Percentiles rank a stretch among this genome's conserved stretches.
phyloP scores from a whole-genome alignment of 1,139 yeast genomes.

The Candida freyschussii region DNA sequence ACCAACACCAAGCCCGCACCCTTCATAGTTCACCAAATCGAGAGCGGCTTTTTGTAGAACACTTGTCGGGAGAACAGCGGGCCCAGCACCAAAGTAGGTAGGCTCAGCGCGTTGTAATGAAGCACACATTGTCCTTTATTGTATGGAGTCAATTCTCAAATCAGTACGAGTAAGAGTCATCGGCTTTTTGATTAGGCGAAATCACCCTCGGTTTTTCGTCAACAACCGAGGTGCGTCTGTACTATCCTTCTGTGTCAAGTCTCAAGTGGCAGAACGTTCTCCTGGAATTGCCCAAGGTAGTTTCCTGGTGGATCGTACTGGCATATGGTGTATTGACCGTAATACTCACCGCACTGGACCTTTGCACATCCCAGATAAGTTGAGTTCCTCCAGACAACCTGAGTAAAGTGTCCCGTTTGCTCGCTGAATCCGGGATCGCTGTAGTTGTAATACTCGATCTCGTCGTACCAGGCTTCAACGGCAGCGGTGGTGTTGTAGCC shows the following conservation, averaged over 20 bases:
- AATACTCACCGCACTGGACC: slow-evolving; percentile 42
- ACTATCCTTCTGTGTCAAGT: no score
- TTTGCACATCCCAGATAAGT: slow-evolving; percentile 43
- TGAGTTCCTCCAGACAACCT: slow-evolving; percentile 45
- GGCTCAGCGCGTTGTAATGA: slow-evolving; percentile 66
- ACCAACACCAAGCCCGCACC: slow-evolving; percentile 79
- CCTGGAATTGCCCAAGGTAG: slow-evolving; percentile 40
- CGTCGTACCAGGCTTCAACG: slow-evolving; percentile 50
- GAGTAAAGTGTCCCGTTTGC: slow-evolving; percentile 50
- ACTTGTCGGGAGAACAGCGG: slow-evolving; percentile 80
- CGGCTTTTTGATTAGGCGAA: no score
- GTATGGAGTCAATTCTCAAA: neutral
- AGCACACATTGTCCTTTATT: slow-evolving; percentile 32
- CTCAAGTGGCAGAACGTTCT: slow-evolving; percentile 48
- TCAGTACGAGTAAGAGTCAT: no score
- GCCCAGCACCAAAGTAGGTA: slow-evolving; percentile 94
- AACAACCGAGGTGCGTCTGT: no score
- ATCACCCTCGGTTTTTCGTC: no score
- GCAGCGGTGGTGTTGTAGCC: slow-evolving; percentile 46
- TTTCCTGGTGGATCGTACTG: slow-evolving; percentile 52
- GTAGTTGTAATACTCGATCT: slow-evolving; percentile 38
- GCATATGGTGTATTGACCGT: slow-evolving; percentile 51
- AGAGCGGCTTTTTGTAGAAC: slow-evolving; percentile 85
- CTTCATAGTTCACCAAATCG: slow-evolving; percentile 69
- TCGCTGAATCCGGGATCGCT: slow-evolving; percentile 38